These are phyloP conservation scores for Casuarina equisetifolia DNA, from an alignment of 306 rosid genomes.

Conservation along the genomic window DNA sequence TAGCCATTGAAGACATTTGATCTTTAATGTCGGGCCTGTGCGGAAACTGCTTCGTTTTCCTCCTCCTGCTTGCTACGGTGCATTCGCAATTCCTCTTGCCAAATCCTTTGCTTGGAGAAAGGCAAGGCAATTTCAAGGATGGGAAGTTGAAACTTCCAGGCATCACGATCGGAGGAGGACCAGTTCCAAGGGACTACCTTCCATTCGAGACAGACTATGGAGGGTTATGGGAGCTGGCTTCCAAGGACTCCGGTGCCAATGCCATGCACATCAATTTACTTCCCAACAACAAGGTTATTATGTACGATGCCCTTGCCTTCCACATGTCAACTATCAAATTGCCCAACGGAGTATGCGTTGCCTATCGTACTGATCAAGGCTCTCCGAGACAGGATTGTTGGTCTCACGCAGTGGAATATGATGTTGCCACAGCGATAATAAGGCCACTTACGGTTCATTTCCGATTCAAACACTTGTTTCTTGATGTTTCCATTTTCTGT, in stretches of 20 bases:
- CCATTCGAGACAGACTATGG: slow-evolving; percentile 13
- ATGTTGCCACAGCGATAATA: slow-evolving; percentile 39
- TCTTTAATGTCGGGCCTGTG: slow-evolving; percentile 46
- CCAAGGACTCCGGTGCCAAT: slow-evolving; percentile 50
- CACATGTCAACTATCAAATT: slow-evolving; percentile 50
- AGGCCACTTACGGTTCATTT: slow-evolving; percentile 67
- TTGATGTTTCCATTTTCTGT: background rate
- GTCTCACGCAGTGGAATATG: slow-evolving; percentile 70
- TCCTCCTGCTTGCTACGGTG: slow-evolving; percentile 29
- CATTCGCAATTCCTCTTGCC: slow-evolving; percentile 7
- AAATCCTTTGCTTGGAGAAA: background rate
- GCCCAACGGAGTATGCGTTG: slow-evolving; percentile 49
- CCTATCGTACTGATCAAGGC: slow-evolving; percentile 18
- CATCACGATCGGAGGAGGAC: background rate
- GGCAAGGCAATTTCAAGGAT: background rate
- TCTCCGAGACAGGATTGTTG: slow-evolving; percentile 40
- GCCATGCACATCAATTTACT: slow-evolving; percentile 78
- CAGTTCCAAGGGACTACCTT: background rate
- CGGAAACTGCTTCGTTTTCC: slow-evolving; percentile 33
- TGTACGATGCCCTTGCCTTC: slow-evolving; percentile 54
- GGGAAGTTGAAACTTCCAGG: background rate
- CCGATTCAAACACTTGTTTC: background rate
- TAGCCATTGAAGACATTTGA: slow-evolving; percentile 33
- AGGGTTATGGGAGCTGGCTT: slow-evolving; percentile 54
- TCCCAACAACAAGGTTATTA: slow-evolving; percentile 58